A percentile compares a stretch with the other conserved stretches of the same genome.
These are phyloP conservation scores for Dicorynia guianensis DNA, from an alignment of 306 rosid genomes.

Conservation along the genomic window DNA sequence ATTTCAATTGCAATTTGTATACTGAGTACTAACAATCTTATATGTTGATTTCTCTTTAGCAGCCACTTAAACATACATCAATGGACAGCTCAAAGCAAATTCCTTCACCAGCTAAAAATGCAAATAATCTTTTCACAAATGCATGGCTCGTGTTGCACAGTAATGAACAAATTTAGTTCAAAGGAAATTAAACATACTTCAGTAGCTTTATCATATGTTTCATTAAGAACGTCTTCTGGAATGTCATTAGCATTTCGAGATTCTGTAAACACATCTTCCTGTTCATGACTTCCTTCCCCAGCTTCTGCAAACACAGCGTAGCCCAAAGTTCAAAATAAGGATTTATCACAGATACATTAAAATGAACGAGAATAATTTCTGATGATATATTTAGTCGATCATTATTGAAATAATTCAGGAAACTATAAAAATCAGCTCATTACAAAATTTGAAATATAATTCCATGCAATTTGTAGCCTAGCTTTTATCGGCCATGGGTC, in stretches of 20 bases:
- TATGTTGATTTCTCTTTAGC: not conserved
- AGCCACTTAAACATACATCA: not conserved
- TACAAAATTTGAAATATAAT: constrained; percentile 7
- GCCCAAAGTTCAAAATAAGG: not conserved
- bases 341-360: constrained; percentile 7
- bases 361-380: constrained; percentile 26
- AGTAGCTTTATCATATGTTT: constrained; percentile 58
- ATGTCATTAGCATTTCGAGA: constrained; percentile 54
- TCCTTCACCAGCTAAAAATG: constrained; percentile 14
- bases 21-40: not conserved
- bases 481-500: not conserved
- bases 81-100: not conserved
- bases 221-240: constrained; percentile 67
- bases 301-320: constrained; percentile 51
- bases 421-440: constrained; percentile 6
- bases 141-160: constrained; percentile 8
- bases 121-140: constrained; percentile 20
- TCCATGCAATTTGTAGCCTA: constrained; percentile 2
- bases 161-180: constrained; percentile 17
- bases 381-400: constrained; percentile 9
- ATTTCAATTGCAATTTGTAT: too few relatives aligned
- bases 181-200: constrained; percentile 62
- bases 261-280: constrained; percentile 51
- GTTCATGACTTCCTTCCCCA: constrained; percentile 50
- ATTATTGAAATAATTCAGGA: not conserved